Base-by-base conservation (phyloP, 768 basidiomycete genomes). In the Suillus plorans region DNA sequence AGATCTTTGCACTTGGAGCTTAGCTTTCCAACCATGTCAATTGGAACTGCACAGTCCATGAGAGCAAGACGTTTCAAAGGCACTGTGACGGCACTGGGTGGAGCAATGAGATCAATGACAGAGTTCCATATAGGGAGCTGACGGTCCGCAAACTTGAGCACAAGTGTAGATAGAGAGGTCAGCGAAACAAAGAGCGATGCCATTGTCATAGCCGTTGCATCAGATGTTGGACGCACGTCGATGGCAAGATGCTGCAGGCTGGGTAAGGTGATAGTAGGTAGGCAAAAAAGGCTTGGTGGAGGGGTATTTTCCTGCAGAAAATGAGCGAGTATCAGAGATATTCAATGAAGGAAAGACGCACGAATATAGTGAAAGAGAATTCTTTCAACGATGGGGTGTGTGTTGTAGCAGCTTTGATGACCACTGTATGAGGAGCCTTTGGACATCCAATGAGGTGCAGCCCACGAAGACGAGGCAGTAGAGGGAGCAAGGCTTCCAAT, bases 391-490 rank as follows among this genome's bases (percentile, higher is more conserved):
- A 70, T 0, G 89, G 89, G 0, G 84, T 86, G 57, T 85, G 77
- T 0, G 71, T 66, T 7, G 72, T 64, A 13, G 83, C 73, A 25
- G 82, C 74, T 18, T 75, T 76, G 39, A 92, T 77, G 8, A 90
- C 75, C 41, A 73, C 68, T 10, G 71, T 62, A 67, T 91, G 88
- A 52, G 86, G 81, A 41, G 89, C 71, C 64, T 85, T 84, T 7
- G 82, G 73, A 72, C 91, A 92, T 5, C 79, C 80, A 36, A 90
- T 71, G 34, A 92, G 73, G 72, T 91, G 88, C 4, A 92, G 78
- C 6, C 83, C 84, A 10, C 76, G 74, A 12, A 92, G 80, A 34
- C 77, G 74, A 0, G 89, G 85, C 0, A 91, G 78, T 8, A 84
- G 78, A 18, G 70, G 59, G 12, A 91, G 73, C 3, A 80, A 80